These are phyloP conservation scores for Limonomyces culmigenus DNA, from an alignment of 1,284 basidiomycete species.

Conservation along the genomic window DNA sequence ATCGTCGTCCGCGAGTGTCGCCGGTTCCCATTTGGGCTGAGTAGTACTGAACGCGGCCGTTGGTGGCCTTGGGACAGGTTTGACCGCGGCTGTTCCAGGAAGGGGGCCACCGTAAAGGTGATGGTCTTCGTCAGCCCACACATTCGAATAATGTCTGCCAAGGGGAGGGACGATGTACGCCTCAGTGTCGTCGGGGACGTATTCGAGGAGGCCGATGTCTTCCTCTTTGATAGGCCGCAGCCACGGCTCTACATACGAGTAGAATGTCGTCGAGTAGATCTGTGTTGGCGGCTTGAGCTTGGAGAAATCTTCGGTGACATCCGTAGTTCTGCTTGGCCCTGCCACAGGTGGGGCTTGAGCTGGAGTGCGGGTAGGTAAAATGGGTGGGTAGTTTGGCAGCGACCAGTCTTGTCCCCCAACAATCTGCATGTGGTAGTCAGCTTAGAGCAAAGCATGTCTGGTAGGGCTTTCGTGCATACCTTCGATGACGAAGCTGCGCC, in stretches of 20 bases:
- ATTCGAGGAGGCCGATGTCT: slow-evolving; percentile 79
- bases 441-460: too few relatives aligned
- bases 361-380: slow-evolving; percentile 50
- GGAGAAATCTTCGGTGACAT: slow-evolving; percentile 78
- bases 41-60: slow-evolving; percentile 12
- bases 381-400: slow-evolving; percentile 26
- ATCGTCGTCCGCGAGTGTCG: slow-evolving; percentile 47
- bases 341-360: slow-evolving; percentile 52
- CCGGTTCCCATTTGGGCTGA: slow-evolving; percentile 51
- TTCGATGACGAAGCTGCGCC: too few relatives aligned
- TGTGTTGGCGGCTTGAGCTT: slow-evolving; percentile 62
- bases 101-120: slow-evolving; percentile 27
- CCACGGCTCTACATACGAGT: slow-evolving; percentile 74
- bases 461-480: too few relatives aligned
- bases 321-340: slow-evolving; percentile 64
- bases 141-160: slow-evolving; percentile 76
- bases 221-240: slow-evolving; percentile 76
- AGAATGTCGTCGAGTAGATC: slow-evolving; percentile 56
- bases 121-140: slow-evolving; percentile 86
- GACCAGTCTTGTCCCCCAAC: slow-evolving; percentile 36
- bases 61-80: too few relatives aligned
- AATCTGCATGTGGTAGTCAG: too few relatives aligned
- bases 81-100: slow-evolving; percentile 20
- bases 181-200: slow-evolving; percentile 76
- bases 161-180: slow-evolving; percentile 77